phyloP scores from a whole-genome alignment of 2,329 filamentous ascomycete genomes.

The Exserohilum rostratum region DNA sequence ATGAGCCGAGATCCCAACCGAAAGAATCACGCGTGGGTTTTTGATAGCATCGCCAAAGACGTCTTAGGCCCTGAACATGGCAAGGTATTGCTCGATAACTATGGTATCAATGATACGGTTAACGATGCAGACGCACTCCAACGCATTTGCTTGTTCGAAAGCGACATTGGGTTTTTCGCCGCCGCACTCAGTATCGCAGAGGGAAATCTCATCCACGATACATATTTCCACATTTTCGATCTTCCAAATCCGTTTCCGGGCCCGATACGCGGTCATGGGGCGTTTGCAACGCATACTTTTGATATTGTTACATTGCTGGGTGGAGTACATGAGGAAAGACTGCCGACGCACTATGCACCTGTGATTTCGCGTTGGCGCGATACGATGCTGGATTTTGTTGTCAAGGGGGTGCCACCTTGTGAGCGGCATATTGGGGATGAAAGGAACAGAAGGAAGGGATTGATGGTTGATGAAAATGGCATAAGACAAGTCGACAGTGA shows the following conservation, averaged over 20 bases:
- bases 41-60: conserved; percentile 1
- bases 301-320: conserved; percentile 24
- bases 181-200: conserved; percentile 17
- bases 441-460: background rate
- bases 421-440: conserved; percentile 8
- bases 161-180: conserved; percentile 26
- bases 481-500: conserved; percentile 15
- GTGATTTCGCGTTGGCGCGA: conserved; percentile 16
- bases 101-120: background rate
- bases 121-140: conserved; percentile 17
- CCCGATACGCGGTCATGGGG: conserved; percentile 14
- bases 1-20: conserved; percentile 15
- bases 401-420: conserved; percentile 14
- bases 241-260: conserved; percentile 22
- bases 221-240: conserved; percentile 27
- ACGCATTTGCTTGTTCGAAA: conserved; percentile 24
- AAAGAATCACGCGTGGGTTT: conserved; percentile 9
- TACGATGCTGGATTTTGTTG: conserved; percentile 19
- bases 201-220: conserved; percentile 11
- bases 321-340: conserved; percentile 16
- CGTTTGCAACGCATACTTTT: conserved; percentile 26
- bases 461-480: conserved; percentile 15
- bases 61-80: conserved; percentile 5
- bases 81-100: conserved; percentile 4
- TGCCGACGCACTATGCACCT: conserved; percentile 14